phyloP scores from a whole-genome alignment of 768 basidiomycete species.

The Grammothele lineata region DNA sequence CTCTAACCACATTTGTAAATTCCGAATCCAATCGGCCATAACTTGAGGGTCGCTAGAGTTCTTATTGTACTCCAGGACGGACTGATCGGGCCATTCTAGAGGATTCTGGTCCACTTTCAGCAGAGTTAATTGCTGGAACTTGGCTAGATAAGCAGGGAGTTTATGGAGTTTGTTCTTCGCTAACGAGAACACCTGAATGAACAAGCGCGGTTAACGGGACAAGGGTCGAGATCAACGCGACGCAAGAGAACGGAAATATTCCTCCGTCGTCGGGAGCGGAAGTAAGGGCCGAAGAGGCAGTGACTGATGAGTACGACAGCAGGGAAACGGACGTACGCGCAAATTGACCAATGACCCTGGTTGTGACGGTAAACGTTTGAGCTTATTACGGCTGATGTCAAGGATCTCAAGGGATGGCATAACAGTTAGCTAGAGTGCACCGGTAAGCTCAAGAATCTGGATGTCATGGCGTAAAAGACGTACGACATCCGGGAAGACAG shows the following conservation, averaged over 20 bases:
- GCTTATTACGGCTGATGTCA: slow-evolving; percentile 91
- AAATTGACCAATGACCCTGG: slow-evolving; percentile 79
- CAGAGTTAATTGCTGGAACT: slow-evolving; percentile 69
- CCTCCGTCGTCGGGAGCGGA: no score
- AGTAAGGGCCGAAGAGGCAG: no score
- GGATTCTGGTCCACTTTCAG: slow-evolving; percentile 91
- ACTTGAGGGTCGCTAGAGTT: slow-evolving; percentile 43
- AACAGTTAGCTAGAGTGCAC: slow-evolving; percentile 66
- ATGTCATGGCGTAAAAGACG: slow-evolving; percentile 27
- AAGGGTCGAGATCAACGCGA: not conserved
- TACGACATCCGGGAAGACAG: slow-evolving; percentile 84
- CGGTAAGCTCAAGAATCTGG: no score
- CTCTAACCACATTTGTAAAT: slow-evolving; percentile 75
- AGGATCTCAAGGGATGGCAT: slow-evolving; percentile 90
- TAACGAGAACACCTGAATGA: slow-evolving; percentile 73
- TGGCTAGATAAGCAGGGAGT: slow-evolving; percentile 73
- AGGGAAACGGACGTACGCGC: slow-evolving; percentile 42
- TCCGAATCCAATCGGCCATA: slow-evolving; percentile 68
- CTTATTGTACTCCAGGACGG: slow-evolving; percentile 42
- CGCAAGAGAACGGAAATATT: not conserved
- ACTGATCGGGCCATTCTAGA: slow-evolving; percentile 84
- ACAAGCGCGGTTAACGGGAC: not conserved
- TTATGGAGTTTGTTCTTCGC: slow-evolving; percentile 79
- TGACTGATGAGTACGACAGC: not conserved
- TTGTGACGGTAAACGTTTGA: slow-evolving; percentile 71